Evolutionary conservation across 2,329 filamentous ascomycete species (phyloP).

Genomic region (Ceratocystis alfenasii): DNA sequence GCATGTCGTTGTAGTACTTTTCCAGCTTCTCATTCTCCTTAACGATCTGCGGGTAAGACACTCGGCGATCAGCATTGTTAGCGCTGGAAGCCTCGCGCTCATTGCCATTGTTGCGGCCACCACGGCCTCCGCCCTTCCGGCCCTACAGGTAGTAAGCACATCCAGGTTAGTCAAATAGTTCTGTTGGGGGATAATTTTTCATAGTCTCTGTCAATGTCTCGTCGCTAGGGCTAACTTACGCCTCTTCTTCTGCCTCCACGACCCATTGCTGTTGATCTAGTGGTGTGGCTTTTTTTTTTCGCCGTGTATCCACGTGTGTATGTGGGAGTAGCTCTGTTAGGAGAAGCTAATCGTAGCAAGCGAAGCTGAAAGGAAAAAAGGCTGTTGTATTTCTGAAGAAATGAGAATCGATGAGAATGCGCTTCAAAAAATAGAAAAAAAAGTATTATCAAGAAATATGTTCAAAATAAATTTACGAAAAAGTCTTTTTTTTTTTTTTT

Average conservation of each 20-base stretch:
- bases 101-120: slow-evolving; percentile 18
- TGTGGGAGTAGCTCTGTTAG: no score
- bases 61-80: slow-evolving; percentile 17
- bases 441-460: no score
- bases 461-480: no score
- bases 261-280: slow-evolving; percentile 14
- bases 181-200: no score
- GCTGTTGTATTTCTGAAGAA: no score
- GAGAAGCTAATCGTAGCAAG: no score
- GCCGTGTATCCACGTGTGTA: no score
- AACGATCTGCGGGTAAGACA: slow-evolving; percentile 33
- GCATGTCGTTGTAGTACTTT: slow-evolving; percentile 69
- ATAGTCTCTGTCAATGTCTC: neutral
- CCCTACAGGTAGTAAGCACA: slow-evolving; percentile 9
- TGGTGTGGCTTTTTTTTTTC: no score
- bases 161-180: neutral
- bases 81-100: slow-evolving; percentile 13
- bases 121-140: slow-evolving; percentile 21
- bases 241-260: slow-evolving; percentile 22
- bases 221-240: slow-evolving; percentile 12
- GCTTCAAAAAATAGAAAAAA: no score
- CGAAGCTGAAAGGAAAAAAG: no score
- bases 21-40: slow-evolving; percentile 80
- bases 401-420: no score
- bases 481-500: neutral